phyloP scores from a whole-genome alignment of 2,329 filamentous ascomycete genomes.

The Verruconis gallopava region DNA sequence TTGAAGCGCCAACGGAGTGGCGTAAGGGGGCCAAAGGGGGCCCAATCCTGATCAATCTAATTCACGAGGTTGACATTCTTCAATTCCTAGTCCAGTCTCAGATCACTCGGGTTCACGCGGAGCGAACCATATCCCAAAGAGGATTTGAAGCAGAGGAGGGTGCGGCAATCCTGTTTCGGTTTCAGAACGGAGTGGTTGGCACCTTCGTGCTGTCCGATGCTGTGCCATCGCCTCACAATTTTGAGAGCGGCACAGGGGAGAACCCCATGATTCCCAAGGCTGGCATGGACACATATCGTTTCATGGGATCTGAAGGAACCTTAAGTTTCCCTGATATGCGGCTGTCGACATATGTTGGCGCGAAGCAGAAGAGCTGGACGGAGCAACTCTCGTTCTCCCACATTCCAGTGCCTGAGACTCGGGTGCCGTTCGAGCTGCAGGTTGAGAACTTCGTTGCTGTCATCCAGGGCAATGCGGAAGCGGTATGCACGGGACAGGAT shows the following conservation, averaged over 20 bases:
- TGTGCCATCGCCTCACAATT: conserved; percentile 39
- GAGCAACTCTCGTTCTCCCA: conserved; percentile 23
- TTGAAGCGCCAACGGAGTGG: conserved; percentile 36
- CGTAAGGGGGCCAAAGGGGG: conserved; percentile 29
- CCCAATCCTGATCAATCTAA: conserved; percentile 43
- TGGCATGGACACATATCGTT: conserved; percentile 36
- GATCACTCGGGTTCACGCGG: conserved; percentile 38
- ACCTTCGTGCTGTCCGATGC: conserved; percentile 44
- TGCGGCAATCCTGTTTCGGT: conserved; percentile 39
- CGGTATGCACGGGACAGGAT: conserved; percentile 36
- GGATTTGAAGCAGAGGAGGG: conserved; percentile 42
- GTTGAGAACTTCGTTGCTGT: conserved; percentile 39
- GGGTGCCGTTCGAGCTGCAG: conserved; percentile 40
- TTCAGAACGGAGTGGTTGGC: conserved; percentile 41
- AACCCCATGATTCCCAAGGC: conserved; percentile 39
- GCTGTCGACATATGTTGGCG: conserved; percentile 26
- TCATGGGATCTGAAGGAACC: conserved; percentile 40
- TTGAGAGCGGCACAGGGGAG: conserved; percentile 46
- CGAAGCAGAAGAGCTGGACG: conserved; percentile 34
- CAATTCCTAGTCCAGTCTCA: conserved; percentile 44
- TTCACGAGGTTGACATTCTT: conserved; percentile 48
- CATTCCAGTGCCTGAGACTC: conserved; percentile 19
- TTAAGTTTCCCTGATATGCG: conserved; percentile 43
- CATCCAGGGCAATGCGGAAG: conserved; percentile 28
- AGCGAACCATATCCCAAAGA: conserved; percentile 33